Percentiles rank a stretch among this genome's conserved stretches.
phyloP scores from a whole-genome alignment of 2,329 filamentous ascomycete species.

The Corynespora cassiicola region DNA sequence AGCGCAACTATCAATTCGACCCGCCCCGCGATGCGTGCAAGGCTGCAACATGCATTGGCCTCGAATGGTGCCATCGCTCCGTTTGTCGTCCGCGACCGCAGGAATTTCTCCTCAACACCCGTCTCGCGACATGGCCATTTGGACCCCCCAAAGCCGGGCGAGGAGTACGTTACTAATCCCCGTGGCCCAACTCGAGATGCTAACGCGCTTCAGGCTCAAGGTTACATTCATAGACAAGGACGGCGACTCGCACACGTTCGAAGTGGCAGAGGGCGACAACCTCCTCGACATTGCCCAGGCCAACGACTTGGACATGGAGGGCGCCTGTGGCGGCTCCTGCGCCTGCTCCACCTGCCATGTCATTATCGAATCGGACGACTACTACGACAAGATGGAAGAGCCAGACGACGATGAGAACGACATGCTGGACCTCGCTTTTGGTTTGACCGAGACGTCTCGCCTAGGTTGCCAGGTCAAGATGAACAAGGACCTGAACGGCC shows the following conservation, averaged over 20 bases:
- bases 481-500: slow-evolving; percentile 85
- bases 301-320: slow-evolving; percentile 97
- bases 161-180: slow-evolving; percentile 71
- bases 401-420: slow-evolving; percentile 55
- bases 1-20: slow-evolving; percentile 1
- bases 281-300: slow-evolving; percentile 93
- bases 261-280: slow-evolving; percentile 87
- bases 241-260: slow-evolving; percentile 74
- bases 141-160: slow-evolving; percentile 82
- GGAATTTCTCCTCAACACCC: slow-evolving; percentile 71
- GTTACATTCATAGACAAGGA: slow-evolving; percentile 97
- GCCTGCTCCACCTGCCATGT: slow-evolving; percentile 94
- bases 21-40: no score
- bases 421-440: slow-evolving; percentile 82
- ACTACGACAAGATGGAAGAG: slow-evolving; percentile 75
- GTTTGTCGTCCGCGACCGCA: slow-evolving; percentile 16
- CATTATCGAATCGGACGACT: slow-evolving; percentile 75
- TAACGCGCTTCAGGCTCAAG: slow-evolving; percentile 66
- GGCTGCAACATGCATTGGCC: no score
- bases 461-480: slow-evolving; percentile 92
- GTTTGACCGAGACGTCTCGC: slow-evolving; percentile 82
- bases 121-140: slow-evolving; percentile 76
- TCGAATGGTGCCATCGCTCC: no score
- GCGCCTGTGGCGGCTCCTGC: slow-evolving; percentile 92
- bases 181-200: not conserved